These are phyloP conservation scores for Globisporangium polare DNA, from an alignment of 352 stramenopile species.

Conservation along the genomic window DNA sequence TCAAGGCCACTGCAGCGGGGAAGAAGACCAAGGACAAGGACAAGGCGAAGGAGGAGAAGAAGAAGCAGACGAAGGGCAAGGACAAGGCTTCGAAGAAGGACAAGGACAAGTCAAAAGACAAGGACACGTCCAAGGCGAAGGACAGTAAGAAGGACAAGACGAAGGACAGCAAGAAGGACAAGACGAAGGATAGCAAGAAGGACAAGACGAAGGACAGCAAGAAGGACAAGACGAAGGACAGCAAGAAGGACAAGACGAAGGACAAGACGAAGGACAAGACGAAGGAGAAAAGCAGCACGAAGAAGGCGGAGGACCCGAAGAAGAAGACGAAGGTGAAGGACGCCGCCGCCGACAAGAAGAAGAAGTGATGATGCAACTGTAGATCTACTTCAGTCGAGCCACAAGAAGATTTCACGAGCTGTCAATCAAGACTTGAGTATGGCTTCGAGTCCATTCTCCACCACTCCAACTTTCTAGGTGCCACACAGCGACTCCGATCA, in stretches of 20 bases:
- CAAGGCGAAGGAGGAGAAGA: constrained; percentile 18
- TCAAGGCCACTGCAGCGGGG: constrained; percentile 11
- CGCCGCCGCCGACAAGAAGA: background rate
- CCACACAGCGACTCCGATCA: too few species aligned
- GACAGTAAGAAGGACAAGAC: constrained; percentile 15
- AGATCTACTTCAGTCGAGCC: background rate
- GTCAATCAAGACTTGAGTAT: too few species aligned
- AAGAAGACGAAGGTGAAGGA: background rate
- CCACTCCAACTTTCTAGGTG: too few species aligned
- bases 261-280: background rate
- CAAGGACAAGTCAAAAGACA: background rate
- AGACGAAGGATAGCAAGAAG: background rate
- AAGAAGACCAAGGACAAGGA: constrained; percentile 22
- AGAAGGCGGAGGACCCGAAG: background rate
- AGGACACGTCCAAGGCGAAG: background rate
- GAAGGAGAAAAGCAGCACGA: background rate
- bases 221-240: background rate
- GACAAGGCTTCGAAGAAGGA: constrained; percentile 12
- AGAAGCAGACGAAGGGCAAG: constrained; percentile 16
- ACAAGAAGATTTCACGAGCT: background rate
- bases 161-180: constrained; percentile 11
- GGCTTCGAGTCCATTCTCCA: too few species aligned
- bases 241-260: constrained; percentile 11
- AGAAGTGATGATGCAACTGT: background rate
- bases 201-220: background rate